Evolutionary conservation across 257 asterid species (phyloP).

Genomic region (Scutellaria baicalensis): DNA sequence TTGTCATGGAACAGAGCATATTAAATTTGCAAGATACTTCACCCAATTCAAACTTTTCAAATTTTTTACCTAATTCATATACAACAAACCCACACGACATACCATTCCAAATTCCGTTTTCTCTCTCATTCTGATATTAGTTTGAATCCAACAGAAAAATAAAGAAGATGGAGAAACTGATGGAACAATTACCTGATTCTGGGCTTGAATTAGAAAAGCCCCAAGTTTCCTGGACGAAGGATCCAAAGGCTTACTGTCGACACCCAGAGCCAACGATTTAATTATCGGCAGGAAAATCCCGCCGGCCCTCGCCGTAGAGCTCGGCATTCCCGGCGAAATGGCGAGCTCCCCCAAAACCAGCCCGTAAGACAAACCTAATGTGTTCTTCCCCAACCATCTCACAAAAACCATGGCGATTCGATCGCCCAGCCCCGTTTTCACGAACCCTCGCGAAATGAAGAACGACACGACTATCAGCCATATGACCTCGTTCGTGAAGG

Average conservation of each 20-base stretch:
- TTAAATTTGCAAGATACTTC: too few relatives aligned
- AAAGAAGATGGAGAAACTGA: neutral
- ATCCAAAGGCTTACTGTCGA: slow-evolving; percentile 59
- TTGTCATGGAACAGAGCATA: too few relatives aligned
- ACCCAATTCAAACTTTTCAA: neutral
- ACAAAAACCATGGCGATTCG: slow-evolving; percentile 66
- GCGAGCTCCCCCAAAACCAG: slow-evolving; percentile 54
- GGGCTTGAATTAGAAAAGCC: slow-evolving; percentile 65
- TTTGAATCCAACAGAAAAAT: neutral
- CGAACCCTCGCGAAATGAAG: slow-evolving; percentile 66
- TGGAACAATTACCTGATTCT: slow-evolving; percentile 46
- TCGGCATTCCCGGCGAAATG: slow-evolving; percentile 77
- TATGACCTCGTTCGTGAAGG: slow-evolving; percentile 69
- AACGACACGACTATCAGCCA: slow-evolving; percentile 69
- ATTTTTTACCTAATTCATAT: too few relatives aligned
- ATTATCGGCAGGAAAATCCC: slow-evolving; percentile 81
- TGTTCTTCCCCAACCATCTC: slow-evolving; percentile 55
- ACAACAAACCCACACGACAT: too few relatives aligned
- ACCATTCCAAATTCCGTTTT: too few relatives aligned
- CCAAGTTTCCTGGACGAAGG: slow-evolving; percentile 57
- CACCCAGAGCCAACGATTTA: slow-evolving; percentile 46
- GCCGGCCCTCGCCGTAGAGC: slow-evolving; percentile 71
- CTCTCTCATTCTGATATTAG: too few relatives aligned
- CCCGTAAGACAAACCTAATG: slow-evolving; percentile 69
- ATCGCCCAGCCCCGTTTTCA: slow-evolving; percentile 81